Percentiles rank a stretch among this genome's conserved stretches.
Conservation (phyloP, 441 rosid genomes). For the Gossypium trilobum region DNA sequence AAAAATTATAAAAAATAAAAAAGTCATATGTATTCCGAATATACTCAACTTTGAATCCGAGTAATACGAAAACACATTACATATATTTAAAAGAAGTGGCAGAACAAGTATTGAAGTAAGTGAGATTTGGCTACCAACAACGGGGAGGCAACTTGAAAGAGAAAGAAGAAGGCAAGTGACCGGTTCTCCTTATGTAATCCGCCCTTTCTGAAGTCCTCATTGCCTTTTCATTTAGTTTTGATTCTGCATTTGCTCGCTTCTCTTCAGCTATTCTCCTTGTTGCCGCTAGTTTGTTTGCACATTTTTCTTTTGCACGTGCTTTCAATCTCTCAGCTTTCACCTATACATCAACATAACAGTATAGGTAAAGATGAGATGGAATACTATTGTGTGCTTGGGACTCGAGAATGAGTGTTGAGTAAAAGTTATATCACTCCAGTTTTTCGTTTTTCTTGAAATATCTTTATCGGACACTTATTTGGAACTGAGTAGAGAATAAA, state of each 20-base stretch:
- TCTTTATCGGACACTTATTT: too few relatives aligned
- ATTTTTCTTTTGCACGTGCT: conserved; percentile 68
- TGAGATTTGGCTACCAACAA: conserved; percentile 46
- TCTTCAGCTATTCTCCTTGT: conserved; percentile 70
- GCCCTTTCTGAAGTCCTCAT: conserved; percentile 60
- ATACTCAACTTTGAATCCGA: neutral
- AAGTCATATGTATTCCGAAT: neutral
- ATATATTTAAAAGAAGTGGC: neutral
- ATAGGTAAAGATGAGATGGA: neutral
- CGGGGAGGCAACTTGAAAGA: conserved; percentile 64
- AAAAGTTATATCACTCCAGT: neutral
- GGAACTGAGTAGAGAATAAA: too few relatives aligned
- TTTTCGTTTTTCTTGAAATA: neutral
- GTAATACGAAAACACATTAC: neutral
- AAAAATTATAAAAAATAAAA: too few relatives aligned
- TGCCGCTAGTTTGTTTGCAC: conserved; percentile 57
- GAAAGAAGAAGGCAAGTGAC: conserved; percentile 70
- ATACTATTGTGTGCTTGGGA: neutral
- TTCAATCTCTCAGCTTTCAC: conserved; percentile 73
- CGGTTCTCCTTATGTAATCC: conserved; percentile 75
- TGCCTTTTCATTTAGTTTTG: conserved; percentile 60
- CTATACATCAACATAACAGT: conserved; percentile 21
- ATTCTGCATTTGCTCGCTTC: conserved; percentile 76
- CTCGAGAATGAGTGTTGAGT: neutral
- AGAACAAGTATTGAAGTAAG: neutral